A percentile compares a stretch with the other conserved stretches of the same genome.
Conservation (phyloP, 768 basidiomycete genomes). For the Amanita subjunquillea region DNA sequence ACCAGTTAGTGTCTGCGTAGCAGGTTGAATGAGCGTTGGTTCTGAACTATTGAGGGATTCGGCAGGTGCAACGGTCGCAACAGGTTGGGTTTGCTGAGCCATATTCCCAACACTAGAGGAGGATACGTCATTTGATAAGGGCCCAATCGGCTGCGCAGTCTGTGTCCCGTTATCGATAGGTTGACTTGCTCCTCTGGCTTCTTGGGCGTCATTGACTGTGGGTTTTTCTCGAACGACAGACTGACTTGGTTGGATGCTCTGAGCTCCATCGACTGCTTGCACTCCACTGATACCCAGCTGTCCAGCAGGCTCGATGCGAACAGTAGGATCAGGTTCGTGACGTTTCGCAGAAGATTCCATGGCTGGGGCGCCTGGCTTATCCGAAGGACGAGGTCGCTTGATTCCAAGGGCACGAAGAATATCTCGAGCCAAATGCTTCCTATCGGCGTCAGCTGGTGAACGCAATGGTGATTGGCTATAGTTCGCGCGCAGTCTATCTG, state of each 20-base stretch:
- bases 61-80: neutral
- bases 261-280: neutral
- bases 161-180: neutral
- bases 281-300: neutral
- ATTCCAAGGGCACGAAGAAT: constrained; percentile 41
- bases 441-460: constrained; percentile 2
- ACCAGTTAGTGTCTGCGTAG: neutral
- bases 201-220: neutral
- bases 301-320: neutral
- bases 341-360: neutral
- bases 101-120: neutral
- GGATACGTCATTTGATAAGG: neutral
- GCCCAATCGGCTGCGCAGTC: neutral
- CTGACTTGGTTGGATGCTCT: neutral
- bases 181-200: neutral
- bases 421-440: constrained; percentile 41
- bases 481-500: neutral
- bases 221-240: neutral
- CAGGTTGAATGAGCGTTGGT: neutral
- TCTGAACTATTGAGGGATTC: neutral
- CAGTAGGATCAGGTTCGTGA: neutral
- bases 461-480: neutral
- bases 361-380: neutral
- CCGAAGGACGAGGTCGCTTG: neutral
- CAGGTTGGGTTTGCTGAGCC: neutral